Evolutionary conservation across 768 basidiomycete genomes (phyloP), one percentile per base, ranked within the genome.

Genomic region (Panaeolus cyanescens): DNA sequence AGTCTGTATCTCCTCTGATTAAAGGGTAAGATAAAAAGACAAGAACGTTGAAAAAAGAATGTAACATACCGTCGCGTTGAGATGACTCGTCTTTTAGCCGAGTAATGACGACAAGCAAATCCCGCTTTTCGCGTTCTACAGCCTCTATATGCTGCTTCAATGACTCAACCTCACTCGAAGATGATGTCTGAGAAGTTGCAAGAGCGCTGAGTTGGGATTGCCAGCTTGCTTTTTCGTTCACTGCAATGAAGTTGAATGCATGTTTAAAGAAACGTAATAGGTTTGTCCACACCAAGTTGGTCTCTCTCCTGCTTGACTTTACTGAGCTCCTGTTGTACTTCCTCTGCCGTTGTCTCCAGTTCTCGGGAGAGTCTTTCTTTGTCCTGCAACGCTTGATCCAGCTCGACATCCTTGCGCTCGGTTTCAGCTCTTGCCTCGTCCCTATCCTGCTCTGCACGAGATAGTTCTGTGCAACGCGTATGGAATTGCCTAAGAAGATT

Each of bases 101-200:
- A 71, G 91, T 94, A 4, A 95, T 85, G 42, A 95, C 90, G 30
- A 84, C 86, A 40, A 96, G 80, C 53, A 97, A 83, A 64, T 96
- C 93, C 32, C 94, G 86, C 75, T 97, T 97, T 79, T 97, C 96
- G 58, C 91, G 83, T 64, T 97, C 93, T 1, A 84, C 83, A 62
- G 93, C 91, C 20, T 93, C 87, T 4, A 90, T 75, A 36, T 85
- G 84, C 59, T 75, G 82, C 64, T 82, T 86, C 34, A 92, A 70
- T 5, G 75, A 71, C 33, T 86, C 87, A 7, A 86, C 71, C 69
- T 90, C 90, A 1, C 80, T 75, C 3, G 87, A 86, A 2, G 91
- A 88, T 0, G 85, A 79, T 10, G 85, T 79, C 42, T 89, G 85
- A 0, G 88, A 84, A 34, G 68, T 83, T 10, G 84, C 82, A 5